Evolutionary conservation across 2,329 filamentous ascomycete genomes (phyloP).

Genomic region (Aspergillus tubingensis): DNA sequence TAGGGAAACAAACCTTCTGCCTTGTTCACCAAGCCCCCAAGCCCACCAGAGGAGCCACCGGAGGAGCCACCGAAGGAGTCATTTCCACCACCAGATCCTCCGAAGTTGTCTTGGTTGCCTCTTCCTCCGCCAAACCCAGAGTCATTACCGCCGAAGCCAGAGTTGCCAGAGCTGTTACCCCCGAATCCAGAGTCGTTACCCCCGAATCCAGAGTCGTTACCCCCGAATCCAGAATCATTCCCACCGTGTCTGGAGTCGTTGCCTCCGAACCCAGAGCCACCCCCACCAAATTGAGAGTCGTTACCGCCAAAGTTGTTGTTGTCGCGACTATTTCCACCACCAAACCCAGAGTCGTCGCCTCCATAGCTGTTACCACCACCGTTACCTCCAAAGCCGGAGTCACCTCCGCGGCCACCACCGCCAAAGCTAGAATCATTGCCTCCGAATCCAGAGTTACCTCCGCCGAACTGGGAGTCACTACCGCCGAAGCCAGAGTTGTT

Average conservation of each 20-base stretch:
- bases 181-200: not conserved
- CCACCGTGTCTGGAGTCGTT: not conserved
- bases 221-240: not conserved
- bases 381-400: not conserved
- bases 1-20: not conserved
- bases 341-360: not conserved
- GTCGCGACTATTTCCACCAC: not conserved
- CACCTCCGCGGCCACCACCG: not conserved
- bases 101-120: not conserved
- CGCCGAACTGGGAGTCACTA: not conserved
- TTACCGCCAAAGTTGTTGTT: not conserved
- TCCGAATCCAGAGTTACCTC: not conserved
- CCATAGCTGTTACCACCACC: not conserved
- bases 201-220: not conserved
- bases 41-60: not conserved
- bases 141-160: not conserved
- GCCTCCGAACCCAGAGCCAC: not conserved
- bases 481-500: not conserved
- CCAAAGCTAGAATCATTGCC: not conserved
- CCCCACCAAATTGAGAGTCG: not conserved
- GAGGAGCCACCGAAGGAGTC: not conserved
- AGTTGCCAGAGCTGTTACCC: not conserved
- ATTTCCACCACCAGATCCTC: not conserved
- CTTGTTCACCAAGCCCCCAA: not conserved
- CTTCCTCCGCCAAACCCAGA: not conserved